phyloP scores from a whole-genome alignment of 179 eudicot species.

The Gypsophila paniculata region DNA sequence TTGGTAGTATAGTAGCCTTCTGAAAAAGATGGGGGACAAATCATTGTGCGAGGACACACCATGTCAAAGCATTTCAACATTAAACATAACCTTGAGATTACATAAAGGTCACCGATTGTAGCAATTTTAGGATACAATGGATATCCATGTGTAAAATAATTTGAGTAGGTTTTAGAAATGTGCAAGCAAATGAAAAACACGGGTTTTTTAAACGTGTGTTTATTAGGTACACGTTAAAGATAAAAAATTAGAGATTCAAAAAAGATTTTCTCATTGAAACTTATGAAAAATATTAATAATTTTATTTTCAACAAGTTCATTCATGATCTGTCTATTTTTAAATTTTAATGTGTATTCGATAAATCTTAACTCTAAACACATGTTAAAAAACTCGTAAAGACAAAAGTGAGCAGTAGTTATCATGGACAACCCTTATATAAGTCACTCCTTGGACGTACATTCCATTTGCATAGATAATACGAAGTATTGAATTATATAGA shows the following conservation, averaged over 20 bases:
- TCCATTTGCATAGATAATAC: background rate
- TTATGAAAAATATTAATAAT: too few relatives aligned
- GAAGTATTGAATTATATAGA: background rate
- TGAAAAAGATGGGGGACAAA: slow-evolving; percentile 30
- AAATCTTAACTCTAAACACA: too few relatives aligned
- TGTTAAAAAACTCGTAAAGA: too few relatives aligned
- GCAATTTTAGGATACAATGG: slow-evolving; percentile 34
- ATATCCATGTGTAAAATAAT: slow-evolving; percentile 30
- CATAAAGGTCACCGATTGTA: slow-evolving; percentile 30
- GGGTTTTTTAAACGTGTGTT: too few relatives aligned
- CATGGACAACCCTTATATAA: slow-evolving; percentile 12
- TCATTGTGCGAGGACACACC: slow-evolving; percentile 25
- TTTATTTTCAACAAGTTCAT: background rate
- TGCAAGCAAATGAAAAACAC: background rate
- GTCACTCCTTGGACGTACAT: slow-evolving; percentile 1
- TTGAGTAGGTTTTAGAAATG: slow-evolving; percentile 14
- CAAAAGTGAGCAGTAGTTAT: background rate
- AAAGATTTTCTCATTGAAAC: too few relatives aligned
- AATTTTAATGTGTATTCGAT: too few relatives aligned
- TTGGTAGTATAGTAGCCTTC: background rate
- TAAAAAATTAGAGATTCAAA: too few relatives aligned
- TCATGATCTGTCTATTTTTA: too few relatives aligned
- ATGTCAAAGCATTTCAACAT: slow-evolving; percentile 22
- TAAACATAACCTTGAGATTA: slow-evolving; percentile 31
- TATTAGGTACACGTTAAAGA: too few relatives aligned